A percentile compares a stretch with the other conserved stretches of the same genome.
Evolutionary conservation across 495 filamentous ascomycete species (phyloP).

Genomic region (Penicillium samsonianum): DNA sequence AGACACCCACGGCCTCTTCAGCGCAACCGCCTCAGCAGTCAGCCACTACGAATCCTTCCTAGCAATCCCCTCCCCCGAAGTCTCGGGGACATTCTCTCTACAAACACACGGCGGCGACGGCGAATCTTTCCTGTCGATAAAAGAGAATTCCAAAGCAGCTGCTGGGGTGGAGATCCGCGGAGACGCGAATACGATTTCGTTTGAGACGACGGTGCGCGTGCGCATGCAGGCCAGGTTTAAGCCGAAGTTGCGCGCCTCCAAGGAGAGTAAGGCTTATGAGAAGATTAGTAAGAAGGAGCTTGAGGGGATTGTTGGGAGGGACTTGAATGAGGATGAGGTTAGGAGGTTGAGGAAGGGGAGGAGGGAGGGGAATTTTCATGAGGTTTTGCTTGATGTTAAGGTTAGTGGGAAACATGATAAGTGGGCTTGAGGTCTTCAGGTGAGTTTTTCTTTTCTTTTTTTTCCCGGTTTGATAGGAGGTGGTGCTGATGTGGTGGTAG

Average conservation of each 20-base stretch:
- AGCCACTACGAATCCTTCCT: constrained; percentile 78
- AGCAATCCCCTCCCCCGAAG: constrained; percentile 63
- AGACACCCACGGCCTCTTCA: constrained; percentile 78
- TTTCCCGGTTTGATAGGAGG: neutral
- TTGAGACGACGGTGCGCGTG: constrained; percentile 76
- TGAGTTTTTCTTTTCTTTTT: neutral
- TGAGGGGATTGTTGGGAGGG: constrained; percentile 76
- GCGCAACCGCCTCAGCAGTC: constrained; percentile 77
- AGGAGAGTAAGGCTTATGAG: constrained; percentile 75
- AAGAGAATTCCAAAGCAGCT: constrained; percentile 43
- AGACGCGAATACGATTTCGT: constrained; percentile 69
- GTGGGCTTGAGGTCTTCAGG: constrained; percentile 56
- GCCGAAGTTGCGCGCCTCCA: constrained; percentile 71
- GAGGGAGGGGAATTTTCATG: constrained; percentile 84
- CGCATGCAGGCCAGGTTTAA: constrained; percentile 96
- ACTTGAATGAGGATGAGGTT: constrained; percentile 82
- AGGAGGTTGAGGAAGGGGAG: constrained; percentile 77
- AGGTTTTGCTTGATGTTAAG: constrained; percentile 82
- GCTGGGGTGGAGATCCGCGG: constrained; percentile 66
- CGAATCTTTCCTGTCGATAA: constrained; percentile 55
- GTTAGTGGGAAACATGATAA: constrained; percentile 98
- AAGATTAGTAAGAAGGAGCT: constrained; percentile 87
- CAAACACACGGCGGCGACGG: constrained; percentile 57
- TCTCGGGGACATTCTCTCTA: constrained; percentile 65
- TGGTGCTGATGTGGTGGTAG: neutral